Evolutionary conservation across 75 land plant species (phyloP).

Genomic region (Pseudotsuga menziesii): DNA sequence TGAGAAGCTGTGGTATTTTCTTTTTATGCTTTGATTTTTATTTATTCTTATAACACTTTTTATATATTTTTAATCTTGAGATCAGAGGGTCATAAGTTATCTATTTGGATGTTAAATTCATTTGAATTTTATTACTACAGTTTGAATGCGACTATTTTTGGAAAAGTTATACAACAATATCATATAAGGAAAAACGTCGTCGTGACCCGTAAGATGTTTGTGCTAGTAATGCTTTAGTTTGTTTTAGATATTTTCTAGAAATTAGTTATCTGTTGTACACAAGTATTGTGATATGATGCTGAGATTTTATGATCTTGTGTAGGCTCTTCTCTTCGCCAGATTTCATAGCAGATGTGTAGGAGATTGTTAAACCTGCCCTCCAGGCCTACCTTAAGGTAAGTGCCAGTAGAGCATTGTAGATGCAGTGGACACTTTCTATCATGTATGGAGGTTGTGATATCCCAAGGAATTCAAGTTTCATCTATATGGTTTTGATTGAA

Average conservation of each 20-base stretch:
- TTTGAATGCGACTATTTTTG: slow-evolving; percentile 76
- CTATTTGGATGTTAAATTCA: not conserved
- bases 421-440: not conserved
- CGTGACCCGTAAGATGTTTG: slow-evolving; percentile 78
- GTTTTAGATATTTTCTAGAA: not conserved
- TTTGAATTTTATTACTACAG: slow-evolving; percentile 25
- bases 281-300: not conserved
- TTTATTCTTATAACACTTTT: not conserved
- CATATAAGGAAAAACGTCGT: slow-evolving; percentile 76
- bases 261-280: not conserved
- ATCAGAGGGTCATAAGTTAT: not conserved
- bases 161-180: slow-evolving; percentile 73
- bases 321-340: slow-evolving; percentile 88
- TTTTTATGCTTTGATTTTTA: not conserved
- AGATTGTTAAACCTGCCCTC: slow-evolving; percentile 62
- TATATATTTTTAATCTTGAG: not conserved
- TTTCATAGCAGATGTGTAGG: slow-evolving; percentile 87
- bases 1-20: not conserved
- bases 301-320: not conserved
- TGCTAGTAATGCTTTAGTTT: not conserved
- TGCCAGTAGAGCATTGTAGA: not conserved
- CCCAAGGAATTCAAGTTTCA: not conserved
- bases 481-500: not conserved
- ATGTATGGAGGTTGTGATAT: not conserved
- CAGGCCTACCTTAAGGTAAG: slow-evolving; percentile 80